Evolutionary conservation across 176 grass and related monocot genomes (phyloP), one percentile per base, ranked within the genome.

Genomic region (Bonia amplexicaulis): DNA sequence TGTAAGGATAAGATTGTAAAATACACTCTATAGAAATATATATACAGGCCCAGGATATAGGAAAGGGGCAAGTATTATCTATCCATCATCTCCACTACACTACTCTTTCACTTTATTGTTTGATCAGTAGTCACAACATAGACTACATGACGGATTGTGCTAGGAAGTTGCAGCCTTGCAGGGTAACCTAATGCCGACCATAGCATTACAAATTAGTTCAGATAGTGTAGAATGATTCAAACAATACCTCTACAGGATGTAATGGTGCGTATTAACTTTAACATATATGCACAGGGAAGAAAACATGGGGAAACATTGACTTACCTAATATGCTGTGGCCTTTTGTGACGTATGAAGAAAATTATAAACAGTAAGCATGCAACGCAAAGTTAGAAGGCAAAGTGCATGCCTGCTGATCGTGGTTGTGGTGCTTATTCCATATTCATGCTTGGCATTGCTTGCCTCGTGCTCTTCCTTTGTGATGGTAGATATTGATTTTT

Each of bases 301-400:
- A 77, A 67, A 54, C 82, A 61, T 27, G 41, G 17, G 0, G 42
- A 84, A 27, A 44, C 44, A 75, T 74, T 69, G 0, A 84, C 89
- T 84, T 31, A 84, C 69, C 80, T 80, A 71, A 69, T 84, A 84
- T 49, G 53, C 2, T 69, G 53, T 54, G 15, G 40, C 68, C 62
- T 69, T 84, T 80, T 80, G 51, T 3, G 66, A 81, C 22, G 31
- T n/a, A 78, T 73, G 82, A 77, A 82, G 71, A 64, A 91, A 88
- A 77, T 52, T 85, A 91, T 85, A 88, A 82, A 88, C 80, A 79
- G 73, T 82, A 88, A 82, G 73, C 73, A 86, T 92, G 82, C 78
- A 88, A 81, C 60, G 17, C 73, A 92, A 92, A 82, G 59, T 85
- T 63, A 88, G 66, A 78, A 85, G 83, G 66, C 73, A 82, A 87